Evolutionary conservation across 2,329 filamentous ascomycete genomes (phyloP).

Genomic region (Colletotrichum cordylinicola): DNA sequence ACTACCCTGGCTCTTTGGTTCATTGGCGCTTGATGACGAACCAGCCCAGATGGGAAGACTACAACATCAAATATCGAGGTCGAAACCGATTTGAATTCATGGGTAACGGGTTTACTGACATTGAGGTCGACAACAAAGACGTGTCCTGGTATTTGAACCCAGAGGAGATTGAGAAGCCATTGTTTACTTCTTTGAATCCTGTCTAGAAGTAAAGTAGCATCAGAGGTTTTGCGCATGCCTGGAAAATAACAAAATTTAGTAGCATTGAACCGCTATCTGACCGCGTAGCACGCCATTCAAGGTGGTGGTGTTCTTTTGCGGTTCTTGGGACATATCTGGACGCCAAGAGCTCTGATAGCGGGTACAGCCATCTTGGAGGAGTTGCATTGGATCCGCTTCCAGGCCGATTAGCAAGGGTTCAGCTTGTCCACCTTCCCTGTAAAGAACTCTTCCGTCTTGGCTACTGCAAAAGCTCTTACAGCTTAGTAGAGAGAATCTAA

Average conservation of each 20-base stretch:
- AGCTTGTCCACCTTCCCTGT: not conserved
- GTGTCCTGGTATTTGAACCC: not conserved
- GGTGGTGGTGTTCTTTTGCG: not conserved
- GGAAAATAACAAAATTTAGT: not conserved
- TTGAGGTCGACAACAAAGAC: not conserved
- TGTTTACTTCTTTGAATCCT: not conserved
- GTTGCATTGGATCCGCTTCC: not conserved
- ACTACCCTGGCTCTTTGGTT: not conserved
- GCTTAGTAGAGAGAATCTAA: not conserved
- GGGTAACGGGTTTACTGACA: not conserved
- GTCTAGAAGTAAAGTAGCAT: not conserved
- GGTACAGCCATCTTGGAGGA: not conserved
- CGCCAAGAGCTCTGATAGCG: not conserved
- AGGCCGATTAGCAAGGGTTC: not conserved
- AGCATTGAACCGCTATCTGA: not conserved
- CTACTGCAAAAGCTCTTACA: not conserved
- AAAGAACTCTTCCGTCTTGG: not conserved
- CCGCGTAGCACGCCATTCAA: not conserved
- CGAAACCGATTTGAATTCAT: not conserved
- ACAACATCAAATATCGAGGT: not conserved
- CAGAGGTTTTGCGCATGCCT: not conserved
- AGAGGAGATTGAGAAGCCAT: not conserved
- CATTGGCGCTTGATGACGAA: not conserved
- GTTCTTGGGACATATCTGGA: not conserved
- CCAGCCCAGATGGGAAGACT: not conserved